phyloP scores from a whole-genome alignment of 352 stramenopile species.

The Globisporangium yorkense region DNA sequence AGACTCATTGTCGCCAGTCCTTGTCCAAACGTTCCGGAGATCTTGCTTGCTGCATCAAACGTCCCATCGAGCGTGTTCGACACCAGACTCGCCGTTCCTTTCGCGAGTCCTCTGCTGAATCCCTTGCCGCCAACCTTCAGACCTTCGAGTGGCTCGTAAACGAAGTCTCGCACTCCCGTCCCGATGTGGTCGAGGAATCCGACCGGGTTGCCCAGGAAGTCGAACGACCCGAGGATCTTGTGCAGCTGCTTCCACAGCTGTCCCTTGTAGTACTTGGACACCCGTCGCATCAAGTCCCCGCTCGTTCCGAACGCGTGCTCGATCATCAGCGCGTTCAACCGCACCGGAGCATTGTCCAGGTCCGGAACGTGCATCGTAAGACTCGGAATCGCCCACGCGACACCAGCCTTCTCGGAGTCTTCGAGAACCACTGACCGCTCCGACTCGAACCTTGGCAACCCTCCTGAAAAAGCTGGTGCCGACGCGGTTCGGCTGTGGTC shows the following conservation, averaged over 20 bases:
- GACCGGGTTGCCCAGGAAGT: conserved; percentile 86
- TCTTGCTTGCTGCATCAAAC: conserved; percentile 85
- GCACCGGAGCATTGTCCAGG: conserved; percentile 84
- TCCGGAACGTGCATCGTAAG: conserved; percentile 85
- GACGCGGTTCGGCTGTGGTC: conserved; percentile 34
- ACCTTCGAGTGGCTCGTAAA: conserved; percentile 94
- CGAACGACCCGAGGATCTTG: conserved; percentile 85
- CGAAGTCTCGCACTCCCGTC: conserved; percentile 93
- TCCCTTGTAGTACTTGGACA: conserved; percentile 88
- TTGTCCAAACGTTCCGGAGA: conserved; percentile 85
- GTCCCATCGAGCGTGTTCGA: conserved; percentile 85
- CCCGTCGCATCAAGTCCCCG: conserved; percentile 66
- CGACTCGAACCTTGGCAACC: conserved; percentile 23
- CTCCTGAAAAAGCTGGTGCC: conserved; percentile 17
- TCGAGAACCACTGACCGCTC: conserved; percentile 15
- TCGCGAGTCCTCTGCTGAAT: conserved; percentile 82
- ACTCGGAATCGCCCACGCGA: conserved; percentile 80
- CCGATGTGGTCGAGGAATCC: conserved; percentile 93
- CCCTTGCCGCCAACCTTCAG: conserved; percentile 85
- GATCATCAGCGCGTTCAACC: conserved; percentile 84
- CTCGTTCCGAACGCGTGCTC: conserved; percentile 88
- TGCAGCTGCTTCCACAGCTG: conserved; percentile 88
- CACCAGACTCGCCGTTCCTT: conserved; percentile 83
- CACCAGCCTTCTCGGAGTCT: conserved; percentile 40
- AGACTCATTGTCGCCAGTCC: conserved; percentile 81